These are phyloP conservation scores for Fusarium secorum DNA, from an alignment of 2,329 filamentous ascomycete genomes.

Conservation along the genomic window DNA sequence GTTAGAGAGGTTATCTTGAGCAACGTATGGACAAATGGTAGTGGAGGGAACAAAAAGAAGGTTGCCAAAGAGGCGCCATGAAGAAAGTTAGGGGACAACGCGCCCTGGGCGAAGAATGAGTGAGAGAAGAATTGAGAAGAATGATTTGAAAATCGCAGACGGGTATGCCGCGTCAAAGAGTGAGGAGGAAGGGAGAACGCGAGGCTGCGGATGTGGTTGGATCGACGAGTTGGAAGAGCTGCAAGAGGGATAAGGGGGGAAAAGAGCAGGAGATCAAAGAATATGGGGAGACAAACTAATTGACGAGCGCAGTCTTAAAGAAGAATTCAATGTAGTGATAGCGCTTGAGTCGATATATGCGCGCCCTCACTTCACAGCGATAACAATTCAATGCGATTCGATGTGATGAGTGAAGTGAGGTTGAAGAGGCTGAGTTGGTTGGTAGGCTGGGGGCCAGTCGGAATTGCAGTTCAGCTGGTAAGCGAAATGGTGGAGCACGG, in stretches of 20 bases:
- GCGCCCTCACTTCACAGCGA: constrained; percentile 37
- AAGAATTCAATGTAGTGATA: constrained; percentile 24
- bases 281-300: constrained; percentile 48
- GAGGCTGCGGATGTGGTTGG: constrained; percentile 39
- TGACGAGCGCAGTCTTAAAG: constrained; percentile 42
- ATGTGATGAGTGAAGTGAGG: constrained; percentile 37
- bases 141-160: constrained; percentile 8
- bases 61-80: constrained; percentile 42
- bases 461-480: constrained; percentile 31
- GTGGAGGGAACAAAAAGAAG: constrained; percentile 36
- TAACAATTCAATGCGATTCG: constrained; percentile 24
- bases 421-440: constrained; percentile 44
- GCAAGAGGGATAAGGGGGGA: constrained; percentile 28
- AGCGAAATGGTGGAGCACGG: constrained; percentile 31
- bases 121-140: constrained; percentile 17
- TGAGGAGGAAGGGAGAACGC: constrained; percentile 32
- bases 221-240: constrained; percentile 32
- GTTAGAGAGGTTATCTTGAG: constrained; percentile 64
- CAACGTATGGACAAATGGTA: constrained; percentile 36
- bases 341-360: constrained; percentile 35
- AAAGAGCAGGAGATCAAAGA: constrained; percentile 37
- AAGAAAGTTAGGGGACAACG: constrained; percentile 20
- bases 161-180: constrained; percentile 24
- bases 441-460: constrained; percentile 24
- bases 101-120: constrained; percentile 22